phyloP scores from a whole-genome alignment of 2,329 filamentous ascomycete genomes.

The Xylaria multiplex region DNA sequence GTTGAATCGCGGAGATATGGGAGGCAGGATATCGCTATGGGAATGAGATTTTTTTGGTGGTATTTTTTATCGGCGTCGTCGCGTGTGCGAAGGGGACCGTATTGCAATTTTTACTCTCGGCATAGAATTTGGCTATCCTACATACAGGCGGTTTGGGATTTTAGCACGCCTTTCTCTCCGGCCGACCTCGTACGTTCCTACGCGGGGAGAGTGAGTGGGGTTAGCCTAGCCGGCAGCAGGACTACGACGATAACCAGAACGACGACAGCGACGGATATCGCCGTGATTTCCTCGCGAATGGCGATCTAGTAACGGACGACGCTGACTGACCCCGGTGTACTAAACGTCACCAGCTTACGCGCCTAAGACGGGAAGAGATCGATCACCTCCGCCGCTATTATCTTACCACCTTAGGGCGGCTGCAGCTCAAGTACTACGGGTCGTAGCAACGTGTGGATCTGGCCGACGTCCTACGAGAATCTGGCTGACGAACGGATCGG shows the following conservation, averaged over 20 bases:
- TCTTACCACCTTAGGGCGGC: background rate
- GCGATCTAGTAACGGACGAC: background rate
- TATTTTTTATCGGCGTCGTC: background rate
- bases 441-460: constrained; percentile 7
- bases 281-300: background rate
- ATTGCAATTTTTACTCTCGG: background rate
- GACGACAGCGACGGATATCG: background rate
- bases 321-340: no score
- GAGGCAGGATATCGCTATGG: background rate
- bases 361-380: background rate
- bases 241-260: background rate
- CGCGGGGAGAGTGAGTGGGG: background rate
- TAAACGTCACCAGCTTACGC: background rate
- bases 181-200: background rate
- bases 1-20: background rate
- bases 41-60: no score
- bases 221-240: background rate
- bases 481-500: background rate
- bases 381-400: background rate
- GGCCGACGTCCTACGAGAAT: background rate
- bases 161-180: background rate
- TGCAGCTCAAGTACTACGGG: background rate
- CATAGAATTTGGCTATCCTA: background rate
- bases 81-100: background rate
- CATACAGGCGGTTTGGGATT: background rate